These are phyloP conservation scores for Discostella stelligera DNA, from an alignment of 352 stramenopile species.

Conservation along the genomic window DNA sequence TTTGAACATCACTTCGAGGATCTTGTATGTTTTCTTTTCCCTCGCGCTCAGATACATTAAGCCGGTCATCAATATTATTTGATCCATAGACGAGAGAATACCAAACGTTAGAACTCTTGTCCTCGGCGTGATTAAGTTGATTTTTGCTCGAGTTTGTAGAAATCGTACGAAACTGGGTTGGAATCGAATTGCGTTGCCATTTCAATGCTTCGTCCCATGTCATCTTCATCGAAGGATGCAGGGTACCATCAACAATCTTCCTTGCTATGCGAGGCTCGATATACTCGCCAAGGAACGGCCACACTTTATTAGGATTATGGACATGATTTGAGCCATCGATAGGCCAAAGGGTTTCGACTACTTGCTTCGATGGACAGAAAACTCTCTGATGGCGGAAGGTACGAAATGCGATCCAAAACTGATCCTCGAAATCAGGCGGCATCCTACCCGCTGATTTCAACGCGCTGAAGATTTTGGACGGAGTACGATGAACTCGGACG, in stretches of 20 bases:
- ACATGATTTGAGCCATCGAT: slow-evolving; percentile 34
- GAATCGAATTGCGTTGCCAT: neutral
- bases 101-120: slow-evolving; percentile 30
- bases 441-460: slow-evolving; percentile 35
- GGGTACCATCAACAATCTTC: slow-evolving; percentile 36
- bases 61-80: neutral
- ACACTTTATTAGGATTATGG: slow-evolving; percentile 22
- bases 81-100: slow-evolving; percentile 28
- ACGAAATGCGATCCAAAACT: slow-evolving; percentile 52
- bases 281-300: slow-evolving; percentile 45
- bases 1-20: neutral
- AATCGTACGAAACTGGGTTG: slow-evolving; percentile 9
- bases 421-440: slow-evolving; percentile 43
- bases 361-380: slow-evolving; percentile 42
- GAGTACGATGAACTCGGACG: slow-evolving; percentile 47
- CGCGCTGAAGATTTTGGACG: slow-evolving; percentile 50
- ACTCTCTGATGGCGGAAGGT: slow-evolving; percentile 58
- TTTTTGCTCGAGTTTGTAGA: neutral
- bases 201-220: slow-evolving; percentile 31
- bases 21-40: neutral
- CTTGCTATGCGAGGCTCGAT: slow-evolving; percentile 32
- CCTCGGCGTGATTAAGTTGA: neutral
- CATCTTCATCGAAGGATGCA: slow-evolving; percentile 47
- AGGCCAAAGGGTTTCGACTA: slow-evolving; percentile 42
- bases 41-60: neutral